Percentiles rank a stretch among this genome's conserved stretches.
These are phyloP conservation scores for Cruciata laevipes DNA, from an alignment of 257 asterid species.

Conservation along the genomic window DNA sequence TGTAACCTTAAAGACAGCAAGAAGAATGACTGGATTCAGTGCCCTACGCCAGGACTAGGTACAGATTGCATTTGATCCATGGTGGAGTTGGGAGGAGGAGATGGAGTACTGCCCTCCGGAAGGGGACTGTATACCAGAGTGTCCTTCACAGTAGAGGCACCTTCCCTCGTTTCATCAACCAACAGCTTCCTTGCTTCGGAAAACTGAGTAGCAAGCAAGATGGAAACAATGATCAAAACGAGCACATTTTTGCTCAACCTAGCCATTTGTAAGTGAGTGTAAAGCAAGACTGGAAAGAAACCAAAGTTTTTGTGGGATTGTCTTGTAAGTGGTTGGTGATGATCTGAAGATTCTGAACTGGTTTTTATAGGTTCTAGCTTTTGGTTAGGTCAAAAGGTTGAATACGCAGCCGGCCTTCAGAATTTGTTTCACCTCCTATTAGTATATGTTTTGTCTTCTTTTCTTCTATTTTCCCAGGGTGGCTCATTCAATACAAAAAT, in stretches of 20 bases:
- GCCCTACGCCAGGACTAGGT: conserved; percentile 32
- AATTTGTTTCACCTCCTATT: neutral
- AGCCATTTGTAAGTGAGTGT: conserved; percentile 17
- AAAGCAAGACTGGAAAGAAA: neutral
- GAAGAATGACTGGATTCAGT: conserved; percentile 8
- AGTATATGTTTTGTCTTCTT: neutral
- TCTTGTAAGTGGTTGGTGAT: conserved; percentile 1
- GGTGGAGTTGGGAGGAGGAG: conserved; percentile 19
- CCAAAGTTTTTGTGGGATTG: neutral
- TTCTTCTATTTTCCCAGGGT: neutral
- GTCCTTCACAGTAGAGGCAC: conserved; percentile 5
- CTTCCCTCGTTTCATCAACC: conserved; percentile 2
- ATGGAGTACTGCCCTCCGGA: conserved; percentile 14
- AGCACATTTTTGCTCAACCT: neutral
- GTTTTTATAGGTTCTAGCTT: neutral
- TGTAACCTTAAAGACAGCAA: neutral
- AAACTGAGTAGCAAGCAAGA: conserved; percentile 16
- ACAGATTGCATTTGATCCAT: conserved; percentile 13
- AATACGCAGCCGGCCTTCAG: conserved; percentile 29
- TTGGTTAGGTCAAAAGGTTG: conserved; percentile 21
- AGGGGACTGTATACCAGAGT: conserved; percentile 16
- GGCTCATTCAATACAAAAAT: neutral
- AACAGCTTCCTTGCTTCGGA: conserved; percentile 27
- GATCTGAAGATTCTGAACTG: neutral
- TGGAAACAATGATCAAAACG: conserved; percentile 8